A percentile compares a stretch with the other conserved stretches of the same genome.
phyloP scores from a whole-genome alignment of 352 stramenopile genomes.

The Pythium apleroticum region DNA sequence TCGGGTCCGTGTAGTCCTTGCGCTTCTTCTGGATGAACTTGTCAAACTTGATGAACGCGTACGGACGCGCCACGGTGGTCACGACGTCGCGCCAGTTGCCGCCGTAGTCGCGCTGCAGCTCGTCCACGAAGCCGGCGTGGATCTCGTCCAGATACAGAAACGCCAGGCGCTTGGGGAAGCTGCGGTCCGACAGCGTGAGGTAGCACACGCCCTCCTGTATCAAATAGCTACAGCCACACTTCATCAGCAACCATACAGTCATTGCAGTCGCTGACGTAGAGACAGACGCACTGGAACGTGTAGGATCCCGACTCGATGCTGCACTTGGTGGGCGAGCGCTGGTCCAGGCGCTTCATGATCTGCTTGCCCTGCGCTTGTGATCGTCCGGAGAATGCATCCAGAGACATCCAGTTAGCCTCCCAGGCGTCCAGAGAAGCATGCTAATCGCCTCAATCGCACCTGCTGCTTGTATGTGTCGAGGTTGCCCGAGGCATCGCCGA shows the following conservation, averaged over 20 bases:
- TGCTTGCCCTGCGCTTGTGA: constrained; percentile 79
- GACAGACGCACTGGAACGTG: constrained; percentile 90
- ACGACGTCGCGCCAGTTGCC: constrained; percentile 90
- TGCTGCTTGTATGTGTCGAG: constrained; percentile 90
- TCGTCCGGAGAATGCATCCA: constrained; percentile 1
- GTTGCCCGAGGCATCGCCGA: constrained; percentile 77
- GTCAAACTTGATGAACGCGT: constrained; percentile 99
- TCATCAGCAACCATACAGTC: not conserved
- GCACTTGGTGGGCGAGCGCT: constrained; percentile 91
- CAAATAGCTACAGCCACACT: constrained; percentile 86
- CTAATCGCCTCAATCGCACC: constrained; percentile 23
- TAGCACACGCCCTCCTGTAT: constrained; percentile 97
- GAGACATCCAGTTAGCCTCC: not conserved
- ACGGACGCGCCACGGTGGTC: constrained; percentile 95
- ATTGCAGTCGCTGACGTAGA: too few relatives aligned
- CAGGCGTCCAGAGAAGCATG: not conserved
- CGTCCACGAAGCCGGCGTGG: constrained; percentile 92
- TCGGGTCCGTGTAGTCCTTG: constrained; percentile 97
- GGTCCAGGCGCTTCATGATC: constrained; percentile 92
- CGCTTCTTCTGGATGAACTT: constrained; percentile 98
- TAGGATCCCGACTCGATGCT: constrained; percentile 93
- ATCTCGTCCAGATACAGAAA: constrained; percentile 98
- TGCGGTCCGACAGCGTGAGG: constrained; percentile 94
- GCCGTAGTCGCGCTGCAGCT: constrained; percentile 93
- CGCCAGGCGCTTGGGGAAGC: constrained; percentile 96